Conservation (phyloP, 2,329 filamentous ascomycete genomes). For the Atkinsonella texensis region DNA sequence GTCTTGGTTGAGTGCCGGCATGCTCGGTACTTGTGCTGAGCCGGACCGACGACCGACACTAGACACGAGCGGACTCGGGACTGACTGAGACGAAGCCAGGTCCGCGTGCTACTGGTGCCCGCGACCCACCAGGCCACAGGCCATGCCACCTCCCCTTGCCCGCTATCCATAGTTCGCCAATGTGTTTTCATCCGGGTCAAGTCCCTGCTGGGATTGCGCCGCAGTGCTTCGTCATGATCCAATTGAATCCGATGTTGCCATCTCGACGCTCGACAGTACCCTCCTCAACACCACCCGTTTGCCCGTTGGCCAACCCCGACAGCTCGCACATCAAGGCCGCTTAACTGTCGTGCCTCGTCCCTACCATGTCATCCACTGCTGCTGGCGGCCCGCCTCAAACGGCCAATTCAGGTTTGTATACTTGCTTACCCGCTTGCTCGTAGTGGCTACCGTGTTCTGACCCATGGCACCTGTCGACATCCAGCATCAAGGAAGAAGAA, state of each 20-base stretch:
- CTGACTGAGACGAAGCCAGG: no score
- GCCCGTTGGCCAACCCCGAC: constrained; percentile 10
- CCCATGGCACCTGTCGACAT: constrained; percentile 6
- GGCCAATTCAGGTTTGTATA: constrained; percentile 23
- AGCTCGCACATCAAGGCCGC: constrained; percentile 3
- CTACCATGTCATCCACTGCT: constrained; percentile 29
- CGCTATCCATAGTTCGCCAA: not conserved
- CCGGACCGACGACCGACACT: not conserved
- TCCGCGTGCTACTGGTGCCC: not conserved
- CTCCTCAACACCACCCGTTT: constrained; percentile 8
- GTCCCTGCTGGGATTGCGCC: not conserved
- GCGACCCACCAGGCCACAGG: not conserved
- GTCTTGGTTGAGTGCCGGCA: no score
- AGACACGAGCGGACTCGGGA: no score
- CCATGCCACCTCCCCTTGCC: constrained; percentile 2
- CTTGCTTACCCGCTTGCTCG: not conserved
- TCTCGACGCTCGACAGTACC: constrained; percentile 5
- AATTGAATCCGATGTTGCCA: not conserved
- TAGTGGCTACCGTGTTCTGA: constrained; percentile 19
- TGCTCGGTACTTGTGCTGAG: no score
- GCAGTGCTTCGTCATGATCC: constrained; percentile 2
- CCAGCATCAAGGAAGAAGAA: constrained; percentile 41
- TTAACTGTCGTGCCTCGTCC: constrained; percentile 5
- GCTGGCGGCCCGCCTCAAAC: constrained; percentile 23
- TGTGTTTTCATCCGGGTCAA: not conserved